These are phyloP conservation scores for Penicillium thymicola DNA, from an alignment of 2,329 filamentous ascomycete genomes.

Conservation along the genomic window DNA sequence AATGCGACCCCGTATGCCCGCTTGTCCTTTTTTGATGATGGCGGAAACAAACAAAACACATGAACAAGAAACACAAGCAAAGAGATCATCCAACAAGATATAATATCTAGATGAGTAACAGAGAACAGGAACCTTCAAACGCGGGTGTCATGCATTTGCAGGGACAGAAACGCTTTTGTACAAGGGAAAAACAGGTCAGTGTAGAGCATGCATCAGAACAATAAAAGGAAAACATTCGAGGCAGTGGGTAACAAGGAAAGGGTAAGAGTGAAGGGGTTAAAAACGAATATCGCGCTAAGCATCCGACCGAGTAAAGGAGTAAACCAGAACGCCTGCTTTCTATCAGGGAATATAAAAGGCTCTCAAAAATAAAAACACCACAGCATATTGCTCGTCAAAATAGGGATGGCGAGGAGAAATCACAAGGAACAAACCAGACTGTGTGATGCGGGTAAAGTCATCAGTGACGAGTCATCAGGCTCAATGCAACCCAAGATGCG, in stretches of 20 bases:
- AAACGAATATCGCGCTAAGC: conserved; percentile 28
- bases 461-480: conserved; percentile 28
- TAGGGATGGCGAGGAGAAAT: conserved; percentile 12
- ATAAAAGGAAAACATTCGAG: background rate
- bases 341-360: conserved; percentile 38
- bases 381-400: conserved; percentile 25
- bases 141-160: conserved; percentile 15
- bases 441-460: conserved; percentile 24
- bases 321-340: conserved; percentile 39
- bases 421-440: conserved; percentile 33
- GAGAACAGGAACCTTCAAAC: conserved; percentile 11
- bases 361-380: conserved; percentile 28
- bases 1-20: conserved; percentile 15
- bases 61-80: conserved; percentile 14
- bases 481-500: conserved; percentile 23
- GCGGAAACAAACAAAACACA: conserved; percentile 7
- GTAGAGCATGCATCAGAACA: conserved; percentile 15
- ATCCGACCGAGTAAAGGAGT: conserved; percentile 29
- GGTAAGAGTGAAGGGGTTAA: conserved; percentile 11
- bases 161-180: conserved; percentile 33
- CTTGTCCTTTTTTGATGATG: conserved; percentile 1
- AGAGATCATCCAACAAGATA: conserved; percentile 11
- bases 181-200: conserved; percentile 20
- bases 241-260: conserved; percentile 4
- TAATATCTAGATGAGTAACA: conserved; percentile 13